Conservation (phyloP, 306 rosid species). For the Psophocarpus tetragonolobus region DNA sequence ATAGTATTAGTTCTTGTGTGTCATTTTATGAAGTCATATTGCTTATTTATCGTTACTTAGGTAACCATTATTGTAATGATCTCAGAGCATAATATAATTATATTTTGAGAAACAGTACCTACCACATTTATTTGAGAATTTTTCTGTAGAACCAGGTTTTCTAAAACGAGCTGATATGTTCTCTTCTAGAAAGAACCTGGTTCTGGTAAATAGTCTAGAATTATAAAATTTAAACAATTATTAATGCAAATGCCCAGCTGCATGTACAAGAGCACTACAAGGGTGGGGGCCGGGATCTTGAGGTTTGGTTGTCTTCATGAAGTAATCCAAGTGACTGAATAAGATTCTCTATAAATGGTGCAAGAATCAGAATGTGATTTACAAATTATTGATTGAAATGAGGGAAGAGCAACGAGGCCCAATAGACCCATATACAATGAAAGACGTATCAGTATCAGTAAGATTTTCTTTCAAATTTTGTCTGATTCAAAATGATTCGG, state of each 20-base stretch:
- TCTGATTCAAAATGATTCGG: neutral
- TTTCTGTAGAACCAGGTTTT: neutral
- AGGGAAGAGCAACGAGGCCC: neutral
- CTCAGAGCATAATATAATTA: neutral
- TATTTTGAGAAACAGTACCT: constrained; percentile 4
- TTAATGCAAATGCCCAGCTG: neutral
- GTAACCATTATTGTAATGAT: constrained; percentile 11
- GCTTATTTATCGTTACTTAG: constrained; percentile 1
- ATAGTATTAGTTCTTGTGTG: neutral
- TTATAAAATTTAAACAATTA: neutral
- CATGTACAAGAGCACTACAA: neutral
- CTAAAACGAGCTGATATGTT: neutral
- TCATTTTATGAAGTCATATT: constrained; percentile 15
- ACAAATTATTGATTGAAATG: constrained; percentile 8
- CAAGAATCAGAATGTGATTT: constrained; percentile 44
- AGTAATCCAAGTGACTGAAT: constrained; percentile 12
- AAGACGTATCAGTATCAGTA: neutral
- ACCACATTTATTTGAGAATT: constrained; percentile 3
- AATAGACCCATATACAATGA: neutral
- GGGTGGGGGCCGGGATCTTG: constrained; percentile 9
- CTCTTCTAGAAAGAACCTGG: constrained; percentile 28
- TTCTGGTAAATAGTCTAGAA: constrained; percentile 8
- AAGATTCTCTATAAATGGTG: constrained; percentile 37
- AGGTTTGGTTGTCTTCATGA: constrained; percentile 17
- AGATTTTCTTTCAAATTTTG: neutral